These are phyloP conservation scores for Stentor roeselii DNA, from an alignment of 73 alveolate genomes.

Conservation along the genomic window DNA sequence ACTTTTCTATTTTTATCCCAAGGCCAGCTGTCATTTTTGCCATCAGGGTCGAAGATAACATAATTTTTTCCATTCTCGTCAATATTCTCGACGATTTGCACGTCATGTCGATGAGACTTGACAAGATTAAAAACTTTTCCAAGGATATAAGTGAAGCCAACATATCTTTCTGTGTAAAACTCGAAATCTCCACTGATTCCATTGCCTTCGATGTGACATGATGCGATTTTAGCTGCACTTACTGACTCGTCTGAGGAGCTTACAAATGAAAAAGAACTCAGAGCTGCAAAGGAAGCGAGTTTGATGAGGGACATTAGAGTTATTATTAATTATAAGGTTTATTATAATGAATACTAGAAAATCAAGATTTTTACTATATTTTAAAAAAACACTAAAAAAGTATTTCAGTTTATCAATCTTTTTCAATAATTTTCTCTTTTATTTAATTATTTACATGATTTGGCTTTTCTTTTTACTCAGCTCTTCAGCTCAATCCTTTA, in stretches of 20 bases:
- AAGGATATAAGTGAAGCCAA: neutral
- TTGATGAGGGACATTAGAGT: too few relatives aligned
- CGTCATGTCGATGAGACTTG: neutral
- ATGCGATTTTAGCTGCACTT: neutral
- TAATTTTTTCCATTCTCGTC: neutral
- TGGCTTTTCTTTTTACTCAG: too few relatives aligned
- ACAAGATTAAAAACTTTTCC: neutral
- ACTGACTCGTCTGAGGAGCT: neutral
- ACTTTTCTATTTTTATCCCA: slow-evolving; percentile 21
- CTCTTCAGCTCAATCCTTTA: too few relatives aligned
- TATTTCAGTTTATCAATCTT: neutral
- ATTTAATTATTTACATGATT: too few relatives aligned
- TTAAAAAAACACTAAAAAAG: neutral
- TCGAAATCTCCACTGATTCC: neutral
- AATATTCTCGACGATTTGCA: neutral
- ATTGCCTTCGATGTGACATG: neutral
- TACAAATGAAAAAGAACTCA: neutral
- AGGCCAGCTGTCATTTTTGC: slow-evolving; percentile 25
- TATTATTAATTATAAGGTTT: too few relatives aligned
- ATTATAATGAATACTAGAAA: too few relatives aligned
- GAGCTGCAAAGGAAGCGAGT: too few relatives aligned
- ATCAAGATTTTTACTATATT: neutral
- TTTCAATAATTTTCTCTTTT: neutral
- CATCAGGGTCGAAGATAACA: slow-evolving; percentile 11
- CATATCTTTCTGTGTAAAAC: neutral